Evolutionary conservation across 1,139 yeast species (phyloP), one percentile per base, ranked within the genome.

Genomic region (Debaryomycetaceae sp.): DNA sequence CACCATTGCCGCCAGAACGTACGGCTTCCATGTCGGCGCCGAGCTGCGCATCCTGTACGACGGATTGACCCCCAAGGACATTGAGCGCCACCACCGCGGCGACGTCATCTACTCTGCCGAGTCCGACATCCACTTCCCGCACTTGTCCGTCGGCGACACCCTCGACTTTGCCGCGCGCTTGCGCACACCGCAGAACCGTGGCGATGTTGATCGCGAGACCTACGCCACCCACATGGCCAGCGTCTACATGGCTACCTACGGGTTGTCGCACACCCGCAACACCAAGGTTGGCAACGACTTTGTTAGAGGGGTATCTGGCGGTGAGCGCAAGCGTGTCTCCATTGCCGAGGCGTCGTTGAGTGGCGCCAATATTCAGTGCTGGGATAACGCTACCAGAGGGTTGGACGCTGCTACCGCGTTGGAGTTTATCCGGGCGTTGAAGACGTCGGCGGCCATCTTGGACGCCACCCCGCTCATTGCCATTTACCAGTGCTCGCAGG

Each of bases 401-500:
- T 56, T 75, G 39, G 81, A 75, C 52, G 65, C 80, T 4, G 75
- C 79, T 9, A 72, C 79, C 18, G 80, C 81, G 2, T 61, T 82
- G 37, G 94, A 84, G 56, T 84, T 83, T 44, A 68, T 78, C 35
- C 68, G 76, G 46, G 80, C 89, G 18, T 60, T 84, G 43, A 78
- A 80, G 45, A 71, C 78, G 5, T 65, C 76, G 17, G 82, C 93
- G 3, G 61, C 71, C 23, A 57, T 82, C 32, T 58, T 75, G 34
- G 71, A 71, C 19, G 65, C 75, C 11, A 70, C 89, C 17, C 76
- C 86, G 2, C 59, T 83, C 29, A 82, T 85, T 40, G 86, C 95
- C 17, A 78, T 84, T 37, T 84, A 84, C 55, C 95, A 84, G 60
- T 84, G 89, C 44, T 78, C 86, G 19, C 86, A 82, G 58, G 83